Percentiles rank a stretch among this genome's conserved stretches.
Conservation (phyloP, 331 rosid genomes). For the Quercus lobata region DNA sequence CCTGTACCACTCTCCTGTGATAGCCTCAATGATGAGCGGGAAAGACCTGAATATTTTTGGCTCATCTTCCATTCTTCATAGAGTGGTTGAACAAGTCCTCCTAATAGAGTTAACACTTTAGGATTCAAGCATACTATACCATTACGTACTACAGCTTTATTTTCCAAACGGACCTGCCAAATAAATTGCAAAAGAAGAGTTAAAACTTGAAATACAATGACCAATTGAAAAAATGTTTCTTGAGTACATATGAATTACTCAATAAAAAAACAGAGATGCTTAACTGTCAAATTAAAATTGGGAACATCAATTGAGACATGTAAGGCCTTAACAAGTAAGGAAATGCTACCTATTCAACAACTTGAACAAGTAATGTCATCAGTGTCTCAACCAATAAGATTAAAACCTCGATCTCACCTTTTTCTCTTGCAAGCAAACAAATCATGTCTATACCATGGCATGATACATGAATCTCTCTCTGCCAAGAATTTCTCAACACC, state of each 20-base stretch:
- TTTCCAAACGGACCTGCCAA: slow-evolving; percentile 76
- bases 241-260: neutral
- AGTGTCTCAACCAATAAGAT: neutral
- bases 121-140: slow-evolving; percentile 80
- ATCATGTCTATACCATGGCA: neutral
- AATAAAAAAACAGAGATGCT: neutral
- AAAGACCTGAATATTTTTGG: slow-evolving; percentile 68
- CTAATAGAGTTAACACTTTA: slow-evolving; percentile 59
- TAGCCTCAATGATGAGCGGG: slow-evolving; percentile 56
- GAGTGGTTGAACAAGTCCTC: slow-evolving; percentile 83
- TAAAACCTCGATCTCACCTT: neutral
- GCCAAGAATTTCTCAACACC: neutral
- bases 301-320: neutral
- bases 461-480: neutral
- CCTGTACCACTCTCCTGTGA: slow-evolving; percentile 52
- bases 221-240: neutral
- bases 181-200: slow-evolving; percentile 12
- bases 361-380: neutral
- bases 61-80: slow-evolving; percentile 96
- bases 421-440: neutral
- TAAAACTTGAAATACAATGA: neutral
- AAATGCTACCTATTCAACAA: neutral
- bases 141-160: slow-evolving; percentile 53
- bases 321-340: neutral
- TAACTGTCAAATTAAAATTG: neutral